These are phyloP conservation scores for Didymella keratinophila DNA, from an alignment of 2,329 filamentous ascomycete species.

Conservation along the genomic window DNA sequence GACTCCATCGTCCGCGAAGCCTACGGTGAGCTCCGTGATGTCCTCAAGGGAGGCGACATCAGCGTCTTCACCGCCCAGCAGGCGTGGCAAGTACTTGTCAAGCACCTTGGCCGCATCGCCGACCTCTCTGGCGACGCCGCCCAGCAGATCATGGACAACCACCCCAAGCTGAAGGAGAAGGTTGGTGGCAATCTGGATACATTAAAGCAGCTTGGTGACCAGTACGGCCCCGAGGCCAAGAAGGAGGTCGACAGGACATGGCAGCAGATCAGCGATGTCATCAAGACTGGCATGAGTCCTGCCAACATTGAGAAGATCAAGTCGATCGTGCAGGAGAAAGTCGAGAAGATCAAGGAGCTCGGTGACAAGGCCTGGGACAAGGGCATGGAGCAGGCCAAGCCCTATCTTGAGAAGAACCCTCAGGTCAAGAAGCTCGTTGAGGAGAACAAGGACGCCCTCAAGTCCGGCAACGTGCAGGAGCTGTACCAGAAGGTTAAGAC, in stretches of 20 bases:
- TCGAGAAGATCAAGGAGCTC: conserved; percentile 69
- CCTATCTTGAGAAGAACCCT: conserved; percentile 78
- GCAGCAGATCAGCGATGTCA: conserved; percentile 69
- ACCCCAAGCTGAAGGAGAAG: conserved; percentile 76
- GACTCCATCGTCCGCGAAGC: conserved; percentile 72
- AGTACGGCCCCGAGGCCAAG: conserved; percentile 78
- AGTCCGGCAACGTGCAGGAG: conserved; percentile 70
- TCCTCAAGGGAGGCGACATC: conserved; percentile 66
- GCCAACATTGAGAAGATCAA: conserved; percentile 64
- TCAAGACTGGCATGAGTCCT: conserved; percentile 67
- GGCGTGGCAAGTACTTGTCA: conserved; percentile 69
- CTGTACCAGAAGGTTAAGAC: conserved; percentile 69
- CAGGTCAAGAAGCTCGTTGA: conserved; percentile 76
- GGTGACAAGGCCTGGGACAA: conserved; percentile 77
- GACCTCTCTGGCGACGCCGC: conserved; percentile 69
- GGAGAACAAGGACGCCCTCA: conserved; percentile 72
- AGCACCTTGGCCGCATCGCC: conserved; percentile 66
- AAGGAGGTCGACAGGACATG: conserved; percentile 78
- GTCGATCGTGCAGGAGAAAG: conserved; percentile 73
- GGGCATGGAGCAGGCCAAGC: conserved; percentile 73
- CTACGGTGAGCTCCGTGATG: conserved; percentile 70
- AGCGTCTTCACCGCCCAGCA: conserved; percentile 68
- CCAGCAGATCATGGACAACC: conserved; percentile 72
- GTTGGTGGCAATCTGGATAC: conserved; percentile 72
- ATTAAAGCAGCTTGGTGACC: conserved; percentile 72